Evolutionary conservation across 2,329 filamentous ascomycete species (phyloP).

Genomic region (Mycosphaerella sp.): DNA sequence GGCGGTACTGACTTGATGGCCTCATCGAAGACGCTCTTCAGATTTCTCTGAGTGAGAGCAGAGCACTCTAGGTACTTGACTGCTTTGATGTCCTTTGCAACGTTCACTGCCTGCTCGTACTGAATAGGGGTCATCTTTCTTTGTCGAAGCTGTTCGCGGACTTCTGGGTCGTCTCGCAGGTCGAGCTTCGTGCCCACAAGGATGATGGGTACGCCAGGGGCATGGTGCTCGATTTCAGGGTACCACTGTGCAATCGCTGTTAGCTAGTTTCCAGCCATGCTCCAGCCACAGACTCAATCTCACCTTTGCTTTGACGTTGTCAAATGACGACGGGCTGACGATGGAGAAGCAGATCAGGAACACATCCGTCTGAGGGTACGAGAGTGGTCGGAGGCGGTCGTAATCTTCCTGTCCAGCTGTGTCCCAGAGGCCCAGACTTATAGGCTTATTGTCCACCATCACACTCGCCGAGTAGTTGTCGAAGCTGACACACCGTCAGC

Average conservation of each 20-base stretch:
- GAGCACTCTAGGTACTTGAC: conserved; percentile 99
- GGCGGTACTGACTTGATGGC: conserved; percentile 73
- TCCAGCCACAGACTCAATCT: conserved; percentile 1
- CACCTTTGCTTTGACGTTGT: conserved; percentile 99
- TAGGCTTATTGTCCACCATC: conserved; percentile 97
- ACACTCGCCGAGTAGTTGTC: conserved; percentile 99
- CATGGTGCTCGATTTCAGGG: conserved; percentile 95
- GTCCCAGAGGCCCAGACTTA: conserved; percentile 96
- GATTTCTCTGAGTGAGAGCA: conserved; percentile 87
- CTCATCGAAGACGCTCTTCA: conserved; percentile 99
- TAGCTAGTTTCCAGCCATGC: conserved; percentile 4
- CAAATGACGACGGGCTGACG: conserved; percentile 93
- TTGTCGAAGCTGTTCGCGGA: conserved; percentile 72
- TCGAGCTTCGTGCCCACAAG: conserved; percentile 96
- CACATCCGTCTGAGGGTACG: conserved; percentile 96
- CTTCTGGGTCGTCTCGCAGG: conserved; percentile 79
- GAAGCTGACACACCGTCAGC: conserved; percentile 54
- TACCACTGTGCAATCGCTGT: conserved; percentile 63
- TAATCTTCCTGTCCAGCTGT: conserved; percentile 99
- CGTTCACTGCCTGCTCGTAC: conserved; percentile 82
- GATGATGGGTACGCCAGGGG: conserved; percentile 91
- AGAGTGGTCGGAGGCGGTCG: conserved; percentile 86
- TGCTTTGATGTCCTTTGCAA: conserved; percentile 89
- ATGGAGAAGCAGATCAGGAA: conserved; percentile 99
- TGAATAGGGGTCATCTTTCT: conserved; percentile 97